These are phyloP conservation scores for Gardenia jasminoides DNA, from an alignment of 257 asterid genomes.

Conservation along the genomic window DNA sequence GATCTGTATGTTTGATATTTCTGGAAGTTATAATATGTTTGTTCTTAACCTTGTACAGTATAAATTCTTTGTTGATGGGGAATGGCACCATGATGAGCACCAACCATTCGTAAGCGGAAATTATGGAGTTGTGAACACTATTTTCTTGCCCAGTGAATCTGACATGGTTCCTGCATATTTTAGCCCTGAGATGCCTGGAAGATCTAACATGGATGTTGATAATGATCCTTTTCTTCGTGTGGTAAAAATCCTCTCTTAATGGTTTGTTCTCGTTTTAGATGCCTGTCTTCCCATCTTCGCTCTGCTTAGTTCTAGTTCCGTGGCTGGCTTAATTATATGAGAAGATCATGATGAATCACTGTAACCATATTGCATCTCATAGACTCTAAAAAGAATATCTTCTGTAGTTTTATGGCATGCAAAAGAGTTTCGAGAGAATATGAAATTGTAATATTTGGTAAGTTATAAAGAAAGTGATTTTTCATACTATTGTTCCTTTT, in stretches of 20 bases:
- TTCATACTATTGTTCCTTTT: neutral
- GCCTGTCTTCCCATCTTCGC: neutral
- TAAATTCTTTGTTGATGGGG: slow-evolving; percentile 79
- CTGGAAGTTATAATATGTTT: neutral
- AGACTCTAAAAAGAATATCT: neutral
- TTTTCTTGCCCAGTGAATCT: slow-evolving; percentile 60
- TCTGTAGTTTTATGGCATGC: neutral
- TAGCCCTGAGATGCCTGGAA: slow-evolving; percentile 41
- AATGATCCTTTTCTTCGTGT: slow-evolving; percentile 44
- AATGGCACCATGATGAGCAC: slow-evolving; percentile 79
- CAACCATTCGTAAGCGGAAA: slow-evolving; percentile 61
- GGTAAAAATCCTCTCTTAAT: slow-evolving; percentile 37
- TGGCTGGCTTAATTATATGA: neutral
- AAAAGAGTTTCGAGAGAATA: neutral
- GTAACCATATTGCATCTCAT: neutral
- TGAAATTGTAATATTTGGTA: neutral
- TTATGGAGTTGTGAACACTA: slow-evolving; percentile 71
- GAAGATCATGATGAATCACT: neutral
- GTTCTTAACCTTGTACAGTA: slow-evolving; percentile 41
- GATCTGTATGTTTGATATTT: neutral
- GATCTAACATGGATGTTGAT: slow-evolving; percentile 72
- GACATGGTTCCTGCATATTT: slow-evolving; percentile 45
- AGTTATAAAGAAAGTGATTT: neutral
- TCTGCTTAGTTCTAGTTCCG: neutral
- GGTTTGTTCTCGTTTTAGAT: neutral